A percentile compares a stretch with the other conserved stretches of the same genome.
phyloP scores from a whole-genome alignment of 2,329 filamentous ascomycete species.

The Neofusicoccum laricinum region DNA sequence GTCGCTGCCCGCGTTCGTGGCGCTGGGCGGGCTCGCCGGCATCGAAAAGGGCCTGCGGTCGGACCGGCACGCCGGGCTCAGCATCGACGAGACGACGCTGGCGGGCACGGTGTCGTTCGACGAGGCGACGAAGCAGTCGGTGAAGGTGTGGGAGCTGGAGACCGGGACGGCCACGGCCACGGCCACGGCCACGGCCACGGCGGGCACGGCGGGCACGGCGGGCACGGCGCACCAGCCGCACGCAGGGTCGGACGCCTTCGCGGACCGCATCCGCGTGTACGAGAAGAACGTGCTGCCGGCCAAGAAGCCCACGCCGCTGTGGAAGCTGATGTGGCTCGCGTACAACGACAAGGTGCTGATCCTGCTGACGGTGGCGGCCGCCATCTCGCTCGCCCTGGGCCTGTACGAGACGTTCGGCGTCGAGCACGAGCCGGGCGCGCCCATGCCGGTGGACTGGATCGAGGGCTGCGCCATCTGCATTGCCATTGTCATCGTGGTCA shows the following conservation, averaged over 20 bases:
- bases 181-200: constrained; percentile 20
- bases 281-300: constrained; percentile 68
- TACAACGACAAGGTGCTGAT: constrained; percentile 81
- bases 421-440: constrained; percentile 15
- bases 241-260: constrained; percentile 36
- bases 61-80: constrained; percentile 63
- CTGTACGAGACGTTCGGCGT: constrained; percentile 60
- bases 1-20: constrained; percentile 70
- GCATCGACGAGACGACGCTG: constrained; percentile 64
- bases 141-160: not conserved
- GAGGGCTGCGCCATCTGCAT: constrained; percentile 37
- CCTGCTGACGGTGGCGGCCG: constrained; percentile 66
- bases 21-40: constrained; percentile 69
- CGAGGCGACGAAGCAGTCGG: constrained; percentile 47
- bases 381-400: constrained; percentile 71
- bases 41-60: constrained; percentile 72
- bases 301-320: constrained; percentile 66
- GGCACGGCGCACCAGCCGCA: not conserved
- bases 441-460: constrained; percentile 33
- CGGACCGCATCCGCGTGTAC: constrained; percentile 68
- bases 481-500: constrained; percentile 37
- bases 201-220: constrained; percentile 24
- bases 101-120: constrained; percentile 68
- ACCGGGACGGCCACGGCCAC: constrained; percentile 21
- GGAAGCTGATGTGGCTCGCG: constrained; percentile 73